Percentiles rank a stretch among this genome's conserved stretches.
These are phyloP conservation scores for Malassezia brasiliensis DNA, from an alignment of 1,284 basidiomycete species.

Conservation along the genomic window DNA sequence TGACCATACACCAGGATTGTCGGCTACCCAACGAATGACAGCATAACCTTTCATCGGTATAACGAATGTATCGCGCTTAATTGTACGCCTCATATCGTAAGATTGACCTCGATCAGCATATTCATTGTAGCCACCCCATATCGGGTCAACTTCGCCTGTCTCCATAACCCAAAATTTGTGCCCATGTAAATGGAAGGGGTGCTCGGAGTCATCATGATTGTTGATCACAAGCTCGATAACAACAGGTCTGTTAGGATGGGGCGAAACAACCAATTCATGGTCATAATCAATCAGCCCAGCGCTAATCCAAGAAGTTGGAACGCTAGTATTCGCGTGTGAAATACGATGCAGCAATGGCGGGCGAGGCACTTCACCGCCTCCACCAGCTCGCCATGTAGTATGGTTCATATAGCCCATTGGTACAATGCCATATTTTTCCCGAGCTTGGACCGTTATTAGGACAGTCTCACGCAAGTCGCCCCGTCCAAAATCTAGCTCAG, in stretches of 20 bases:
- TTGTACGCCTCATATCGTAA: conserved; percentile 14
- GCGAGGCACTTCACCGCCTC: conserved; percentile 14
- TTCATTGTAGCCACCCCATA: conserved; percentile 4
- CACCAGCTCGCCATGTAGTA: conserved; percentile 14
- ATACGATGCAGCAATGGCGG: conserved; percentile 9
- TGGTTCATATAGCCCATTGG: conserved; percentile 20
- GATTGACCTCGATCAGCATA: conserved; percentile 4
- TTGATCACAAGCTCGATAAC: conserved; percentile 44
- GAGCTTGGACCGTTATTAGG: conserved; percentile 15
- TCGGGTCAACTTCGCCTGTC: conserved; percentile 22
- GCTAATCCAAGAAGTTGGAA: neutral
- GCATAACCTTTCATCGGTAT: conserved; percentile 30
- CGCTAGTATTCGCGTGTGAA: neutral
- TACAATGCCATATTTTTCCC: conserved; percentile 14
- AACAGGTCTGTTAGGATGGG: conserved; percentile 22
- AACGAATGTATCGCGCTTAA: conserved; percentile 33
- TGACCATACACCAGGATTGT: conserved; percentile 35
- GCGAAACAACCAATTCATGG: conserved; percentile 22
- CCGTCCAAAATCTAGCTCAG: conserved; percentile 9
- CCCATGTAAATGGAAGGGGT: conserved; percentile 51
- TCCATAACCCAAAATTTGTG: conserved; percentile 51
- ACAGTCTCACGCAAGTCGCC: conserved; percentile 16
- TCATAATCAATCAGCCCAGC: neutral
- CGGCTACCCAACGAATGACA: conserved; percentile 28
- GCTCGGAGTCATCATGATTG: conserved; percentile 50